phyloP scores from a whole-genome alignment of 345 rosid genomes.

The Combretum micranthum region DNA sequence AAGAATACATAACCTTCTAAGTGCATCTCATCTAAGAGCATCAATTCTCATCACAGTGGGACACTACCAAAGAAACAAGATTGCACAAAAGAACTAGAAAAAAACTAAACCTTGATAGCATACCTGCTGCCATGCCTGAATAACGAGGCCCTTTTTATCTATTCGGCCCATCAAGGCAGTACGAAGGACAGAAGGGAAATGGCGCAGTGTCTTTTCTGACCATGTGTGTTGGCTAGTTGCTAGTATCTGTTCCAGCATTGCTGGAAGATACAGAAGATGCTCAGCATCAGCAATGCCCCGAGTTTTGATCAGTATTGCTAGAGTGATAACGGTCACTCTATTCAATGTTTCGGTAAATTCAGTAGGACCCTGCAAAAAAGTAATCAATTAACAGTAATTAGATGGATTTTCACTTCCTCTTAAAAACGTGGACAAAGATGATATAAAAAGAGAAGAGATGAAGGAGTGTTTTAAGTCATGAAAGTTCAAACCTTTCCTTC shows the following conservation, averaged over 20 bases:
- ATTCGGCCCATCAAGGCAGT: slow-evolving; percentile 56
- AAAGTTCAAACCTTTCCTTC: slow-evolving; percentile 73
- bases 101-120: slow-evolving; percentile 4
- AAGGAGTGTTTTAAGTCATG: slow-evolving; percentile 7
- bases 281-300: slow-evolving; percentile 99
- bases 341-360: slow-evolving; percentile 97
- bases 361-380: slow-evolving; percentile 74
- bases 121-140: slow-evolving; percentile 92
- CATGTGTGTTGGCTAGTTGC: slow-evolving; percentile 90
- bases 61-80: too few relatives aligned
- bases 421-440: too few relatives aligned
- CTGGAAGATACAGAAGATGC: slow-evolving; percentile 78
- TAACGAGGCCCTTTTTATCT: slow-evolving; percentile 60
- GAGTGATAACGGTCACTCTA: slow-evolving; percentile 76
- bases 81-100: not conserved
- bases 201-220: slow-evolving; percentile 82
- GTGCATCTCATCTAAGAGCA: too few relatives aligned
- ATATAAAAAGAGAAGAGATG: slow-evolving; percentile 1
- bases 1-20: too few relatives aligned
- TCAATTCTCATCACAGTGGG: too few relatives aligned
- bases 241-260: slow-evolving; percentile 84
- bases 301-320: slow-evolving; percentile 89
- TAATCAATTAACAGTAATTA: slow-evolving; percentile 13
- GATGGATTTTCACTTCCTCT: not conserved
- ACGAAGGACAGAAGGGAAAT: slow-evolving; percentile 81